Evolutionary conservation across 176 grass and related monocot species (phyloP), one percentile per base, ranked within the genome.

Genomic region (Otatea glauca): DNA sequence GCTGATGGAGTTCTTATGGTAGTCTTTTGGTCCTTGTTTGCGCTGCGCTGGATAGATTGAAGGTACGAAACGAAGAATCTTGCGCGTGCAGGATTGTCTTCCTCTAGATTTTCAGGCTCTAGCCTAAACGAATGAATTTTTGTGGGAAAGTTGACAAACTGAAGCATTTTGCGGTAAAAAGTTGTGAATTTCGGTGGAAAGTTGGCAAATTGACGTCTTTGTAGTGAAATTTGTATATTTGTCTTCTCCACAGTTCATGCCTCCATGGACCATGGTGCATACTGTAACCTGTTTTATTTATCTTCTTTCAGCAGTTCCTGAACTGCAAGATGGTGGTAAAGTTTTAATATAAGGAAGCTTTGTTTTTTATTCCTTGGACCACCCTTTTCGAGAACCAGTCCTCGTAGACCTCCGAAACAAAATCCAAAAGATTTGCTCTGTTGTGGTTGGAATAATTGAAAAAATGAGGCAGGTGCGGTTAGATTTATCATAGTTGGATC

Each of bases 271-370:
- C 41, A 24, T 49, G 62, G 0, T 81, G 29, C 13, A 68, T 49
- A 42, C 13, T 61, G 62, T 47, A 67, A n/a, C 5, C 43, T 71
- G n/a, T 35, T 83, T 13, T 72, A 3, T 16, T 72, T 70, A 3
- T 34, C 55, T 64, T 71, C 17, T 23, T 66, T 72, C 35, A 66
- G n/a, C 62, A 25, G 21, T 63, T 77, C n/a, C 6, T 85, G 47
- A 25, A 18, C 23, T 73, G 20, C 58, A 32, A 32, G 39, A n/a
- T 76, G n/a, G 37, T 45, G 24, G 10, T 14, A 12, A 64, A 44
- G 70, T 35, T 74, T 61, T 16, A 21, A 81, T 53, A 47, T 8
- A 55, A 48, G 4, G 15, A 34, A 14, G 17, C 23, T 49, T 48
- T 68, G 1, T 0, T 49, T 18, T 62, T 34, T 54, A 65, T 24